A percentile compares a stretch with the other conserved stretches of the same genome.
phyloP scores from a whole-genome alignment of 495 filamentous ascomycete species.

The Usnea hakonensis region DNA sequence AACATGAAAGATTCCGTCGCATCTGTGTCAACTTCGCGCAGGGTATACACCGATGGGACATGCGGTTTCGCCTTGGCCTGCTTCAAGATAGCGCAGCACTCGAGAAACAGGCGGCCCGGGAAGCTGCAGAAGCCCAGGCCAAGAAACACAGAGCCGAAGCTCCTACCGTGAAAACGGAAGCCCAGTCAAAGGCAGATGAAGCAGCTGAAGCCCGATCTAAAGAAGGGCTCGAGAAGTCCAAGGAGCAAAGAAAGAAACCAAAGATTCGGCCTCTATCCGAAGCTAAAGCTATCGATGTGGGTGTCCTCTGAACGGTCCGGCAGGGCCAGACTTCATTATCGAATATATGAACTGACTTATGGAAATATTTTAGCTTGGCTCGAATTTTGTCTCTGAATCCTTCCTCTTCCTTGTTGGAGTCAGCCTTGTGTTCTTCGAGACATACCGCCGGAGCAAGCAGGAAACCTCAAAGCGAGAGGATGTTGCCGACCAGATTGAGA shows the following conservation, averaged over 20 bases:
- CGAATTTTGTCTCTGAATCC: constrained; percentile 84
- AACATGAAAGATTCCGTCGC: constrained; percentile 84
- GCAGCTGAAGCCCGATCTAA: constrained; percentile 39
- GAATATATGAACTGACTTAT: not conserved
- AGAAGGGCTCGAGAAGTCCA: constrained; percentile 16
- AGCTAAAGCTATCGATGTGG: constrained; percentile 87
- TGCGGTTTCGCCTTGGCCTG: constrained; percentile 79
- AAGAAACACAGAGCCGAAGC: constrained; percentile 57
- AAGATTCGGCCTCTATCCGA: constrained; percentile 76
- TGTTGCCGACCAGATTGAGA: constrained; percentile 59
- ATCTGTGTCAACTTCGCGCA: constrained; percentile 71
- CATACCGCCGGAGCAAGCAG: constrained; percentile 64
- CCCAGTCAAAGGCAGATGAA: constrained; percentile 52
- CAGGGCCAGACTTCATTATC: not conserved
- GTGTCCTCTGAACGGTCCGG: constrained; percentile 34
- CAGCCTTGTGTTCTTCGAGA: constrained; percentile 74
- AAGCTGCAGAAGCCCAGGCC: constrained; percentile 30
- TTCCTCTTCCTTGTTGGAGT: constrained; percentile 83
- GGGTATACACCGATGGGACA: constrained; percentile 81
- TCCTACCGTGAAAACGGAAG: constrained; percentile 75
- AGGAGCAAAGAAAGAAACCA: constrained; percentile 25
- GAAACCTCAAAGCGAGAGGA: constrained; percentile 68
- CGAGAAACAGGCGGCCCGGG: constrained; percentile 34
- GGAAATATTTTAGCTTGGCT: not conserved
- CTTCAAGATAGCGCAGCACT: constrained; percentile 68